These are phyloP conservation scores for Penicillium digitatum DNA, from an alignment of 2,329 filamentous ascomycete genomes.

Conservation along the genomic window DNA sequence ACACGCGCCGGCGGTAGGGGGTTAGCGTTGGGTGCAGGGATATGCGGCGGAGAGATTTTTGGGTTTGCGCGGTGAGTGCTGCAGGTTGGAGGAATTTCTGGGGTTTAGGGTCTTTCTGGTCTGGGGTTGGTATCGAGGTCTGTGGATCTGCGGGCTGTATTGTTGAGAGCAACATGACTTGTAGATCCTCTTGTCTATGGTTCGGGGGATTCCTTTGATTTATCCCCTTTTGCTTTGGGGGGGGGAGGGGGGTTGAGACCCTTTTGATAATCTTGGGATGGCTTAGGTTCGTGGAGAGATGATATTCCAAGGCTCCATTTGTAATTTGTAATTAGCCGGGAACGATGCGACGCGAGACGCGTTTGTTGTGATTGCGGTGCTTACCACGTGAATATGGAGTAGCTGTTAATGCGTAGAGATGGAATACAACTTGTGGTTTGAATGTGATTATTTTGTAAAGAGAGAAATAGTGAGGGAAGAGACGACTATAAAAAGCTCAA, in stretches of 20 bases:
- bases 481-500: constrained; percentile 44
- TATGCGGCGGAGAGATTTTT: constrained; percentile 41
- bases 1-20: constrained; percentile 55
- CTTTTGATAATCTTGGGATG: neutral
- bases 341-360: constrained; percentile 14
- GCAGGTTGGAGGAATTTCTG: neutral
- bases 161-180: neutral
- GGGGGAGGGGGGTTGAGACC: neutral
- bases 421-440: neutral
- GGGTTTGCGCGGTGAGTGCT: neutral
- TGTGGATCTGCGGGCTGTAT: neutral
- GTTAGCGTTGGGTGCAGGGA: constrained; percentile 46
- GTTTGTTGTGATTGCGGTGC: neutral
- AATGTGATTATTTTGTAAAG: neutral
- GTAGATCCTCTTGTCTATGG: neutral
- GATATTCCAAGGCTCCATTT: neutral
- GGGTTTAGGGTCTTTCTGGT: neutral
- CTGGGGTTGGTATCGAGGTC: neutral
- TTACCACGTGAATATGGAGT: constrained; percentile 2
- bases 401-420: neutral
- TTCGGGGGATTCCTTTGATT: neutral
- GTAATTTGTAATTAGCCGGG: neutral
- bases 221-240: neutral
- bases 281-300: constrained; percentile 25
- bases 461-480: neutral